These are phyloP conservation scores for Alloteropsis angusta DNA, from an alignment of 202 grass and related monocot genomes.

Conservation along the genomic window DNA sequence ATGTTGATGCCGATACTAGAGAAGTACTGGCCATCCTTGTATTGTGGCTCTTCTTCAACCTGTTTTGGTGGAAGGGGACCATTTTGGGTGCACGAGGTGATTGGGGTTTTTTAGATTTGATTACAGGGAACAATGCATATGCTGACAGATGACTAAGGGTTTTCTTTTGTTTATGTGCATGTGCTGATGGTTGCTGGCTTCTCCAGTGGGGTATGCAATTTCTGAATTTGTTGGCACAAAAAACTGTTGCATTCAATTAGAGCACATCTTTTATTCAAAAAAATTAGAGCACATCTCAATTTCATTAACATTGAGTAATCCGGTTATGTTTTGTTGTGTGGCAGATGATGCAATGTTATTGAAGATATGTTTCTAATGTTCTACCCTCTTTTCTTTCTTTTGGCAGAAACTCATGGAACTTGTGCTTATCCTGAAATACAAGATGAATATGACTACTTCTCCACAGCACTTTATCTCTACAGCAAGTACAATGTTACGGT, in stretches of 20 bases:
- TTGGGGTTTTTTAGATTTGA: background rate
- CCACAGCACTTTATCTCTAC: conserved; percentile 74
- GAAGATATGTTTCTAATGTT: background rate
- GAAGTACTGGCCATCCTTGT: conserved; percentile 83
- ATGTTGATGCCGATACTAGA: conserved; percentile 60
- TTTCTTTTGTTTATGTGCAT: conserved; percentile 36
- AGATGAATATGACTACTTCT: conserved; percentile 91
- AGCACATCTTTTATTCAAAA: background rate
- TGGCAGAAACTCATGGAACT: conserved; percentile 86
- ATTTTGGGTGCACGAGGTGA: conserved; percentile 84
- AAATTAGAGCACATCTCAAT: background rate
- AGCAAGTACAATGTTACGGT: conserved; percentile 89
- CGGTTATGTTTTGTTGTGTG: background rate
- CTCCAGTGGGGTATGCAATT: conserved; percentile 68
- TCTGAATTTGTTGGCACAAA: conserved; percentile 11
- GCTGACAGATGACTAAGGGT: background rate
- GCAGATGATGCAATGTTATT: background rate
- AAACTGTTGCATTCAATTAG: background rate
- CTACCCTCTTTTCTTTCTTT: background rate
- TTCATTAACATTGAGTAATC: background rate
- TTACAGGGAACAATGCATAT: background rate
- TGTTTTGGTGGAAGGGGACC: conserved; percentile 72
- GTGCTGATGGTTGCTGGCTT: conserved; percentile 22
- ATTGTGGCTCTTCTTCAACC: conserved; percentile 54
- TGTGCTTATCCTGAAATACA: conserved; percentile 76